Percentiles rank a stretch among this genome's conserved stretches.
phyloP scores from a whole-genome alignment of 2,329 filamentous ascomycete genomes.

The Laburnicola sp. region DNA sequence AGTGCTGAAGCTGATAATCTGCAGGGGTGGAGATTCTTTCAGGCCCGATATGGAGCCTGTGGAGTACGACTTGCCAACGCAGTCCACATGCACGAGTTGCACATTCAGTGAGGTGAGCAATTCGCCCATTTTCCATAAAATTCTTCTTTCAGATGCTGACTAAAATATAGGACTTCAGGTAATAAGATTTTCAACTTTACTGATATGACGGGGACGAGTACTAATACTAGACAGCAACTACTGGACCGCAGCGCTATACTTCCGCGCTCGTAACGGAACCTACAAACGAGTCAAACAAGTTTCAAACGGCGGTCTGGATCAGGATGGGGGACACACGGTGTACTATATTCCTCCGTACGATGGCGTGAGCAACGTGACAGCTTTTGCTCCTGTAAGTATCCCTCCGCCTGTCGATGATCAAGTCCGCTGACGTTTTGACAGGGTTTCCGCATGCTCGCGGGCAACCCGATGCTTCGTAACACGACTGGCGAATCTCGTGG shows the following conservation, averaged over 20 bases:
- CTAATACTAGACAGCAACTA: constrained; percentile 23
- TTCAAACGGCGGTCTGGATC: constrained; percentile 17
- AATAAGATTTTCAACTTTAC: not conserved
- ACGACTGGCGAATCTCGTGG: constrained; percentile 27
- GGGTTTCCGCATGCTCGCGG: constrained; percentile 36
- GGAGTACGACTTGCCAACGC: constrained; percentile 26
- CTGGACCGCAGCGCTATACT: constrained; percentile 39
- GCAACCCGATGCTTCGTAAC: constrained; percentile 26
- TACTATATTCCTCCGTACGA: constrained; percentile 40
- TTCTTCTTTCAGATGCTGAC: not conserved
- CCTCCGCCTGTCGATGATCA: not conserved
- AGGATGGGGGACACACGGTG: constrained; percentile 36
- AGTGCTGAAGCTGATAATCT: not conserved
- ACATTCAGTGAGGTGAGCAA: constrained; percentile 27
- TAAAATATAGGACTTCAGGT: not conserved
- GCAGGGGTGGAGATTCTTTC: constrained; percentile 30
- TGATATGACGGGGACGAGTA: no score
- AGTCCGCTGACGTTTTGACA: constrained; percentile 1
- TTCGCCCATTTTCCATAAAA: not conserved
- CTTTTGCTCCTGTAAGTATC: constrained; percentile 31
- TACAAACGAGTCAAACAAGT: constrained; percentile 36
- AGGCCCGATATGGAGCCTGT: constrained; percentile 29
- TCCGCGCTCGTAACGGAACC: constrained; percentile 33
- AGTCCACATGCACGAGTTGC: constrained; percentile 35
- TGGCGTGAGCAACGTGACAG: constrained; percentile 40